Evolutionary conservation across 257 asterid species (phyloP), one percentile per base, ranked within the genome.

Genomic region (Rehmannia glutinosa): DNA sequence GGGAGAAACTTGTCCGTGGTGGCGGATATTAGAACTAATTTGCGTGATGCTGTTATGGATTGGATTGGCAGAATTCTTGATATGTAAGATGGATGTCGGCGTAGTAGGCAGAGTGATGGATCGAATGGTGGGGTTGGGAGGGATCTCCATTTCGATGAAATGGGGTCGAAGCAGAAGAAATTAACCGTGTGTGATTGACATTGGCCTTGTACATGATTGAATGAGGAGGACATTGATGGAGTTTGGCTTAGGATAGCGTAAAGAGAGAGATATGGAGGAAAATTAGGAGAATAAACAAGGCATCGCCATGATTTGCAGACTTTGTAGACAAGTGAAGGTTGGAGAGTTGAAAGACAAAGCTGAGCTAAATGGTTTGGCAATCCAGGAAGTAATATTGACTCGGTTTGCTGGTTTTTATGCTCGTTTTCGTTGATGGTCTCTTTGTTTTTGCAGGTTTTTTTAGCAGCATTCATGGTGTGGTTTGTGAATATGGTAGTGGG

Each of bases 301-400:
- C 75, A 84, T 10, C 87, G 91, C 97, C 97, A 90, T 19, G 97
- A 79, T n/a, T 6, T 72, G 73, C 82, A 82, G 25, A 87, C 90
- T 1, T 64, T 10, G 61, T 75, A 73, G 54, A 90, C 88, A 33
- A 84, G 68, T 38, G 85, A 74, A 36, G 94, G 92, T 4, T 73
- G 71, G 62, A 87, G 77, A 54, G 51, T 1, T 25, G 76, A 74
- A n/a, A 90, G 88, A 60, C 90, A 84, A 33, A 75, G 85, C 17
- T 74, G 83, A 0, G 92, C 83, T 0, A 90, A 73, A 75, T 87
- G 92, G 81, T 87, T 70, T 21, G 97, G 97, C 45, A 90, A 70
- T 39, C 90, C 87, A 0, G 94, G 90, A 17, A 90, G 75, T 10
- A 90, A 43, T 7, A 63, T 16, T 2, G 77, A 23, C 21, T 50